Conservation (phyloP, 305 asterid species). For the Fraxinus nigra region DNA sequence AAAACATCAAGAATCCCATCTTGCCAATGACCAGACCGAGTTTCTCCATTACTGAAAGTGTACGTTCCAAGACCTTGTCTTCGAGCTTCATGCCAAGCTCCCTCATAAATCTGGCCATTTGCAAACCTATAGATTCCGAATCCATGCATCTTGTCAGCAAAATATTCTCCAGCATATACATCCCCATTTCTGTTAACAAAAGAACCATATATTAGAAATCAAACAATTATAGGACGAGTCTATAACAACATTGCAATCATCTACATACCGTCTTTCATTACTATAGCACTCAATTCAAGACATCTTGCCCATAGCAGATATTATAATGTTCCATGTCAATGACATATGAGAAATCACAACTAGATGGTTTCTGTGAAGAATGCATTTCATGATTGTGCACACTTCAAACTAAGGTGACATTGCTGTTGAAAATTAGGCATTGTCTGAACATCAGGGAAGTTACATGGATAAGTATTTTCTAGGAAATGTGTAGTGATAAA, state of each 20-base stretch:
- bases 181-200: conserved; percentile 66
- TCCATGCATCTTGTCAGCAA: conserved; percentile 93
- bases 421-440: not conserved
- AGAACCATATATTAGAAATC: not conserved
- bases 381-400: not conserved
- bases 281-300: not conserved
- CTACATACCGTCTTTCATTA: not conserved
- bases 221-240: not conserved
- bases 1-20: conserved; percentile 79
- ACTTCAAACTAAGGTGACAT: not conserved
- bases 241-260: not conserved
- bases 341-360: not conserved
- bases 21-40: conserved; percentile 91
- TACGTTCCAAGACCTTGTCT: conserved; percentile 90
- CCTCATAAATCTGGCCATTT: conserved; percentile 78
- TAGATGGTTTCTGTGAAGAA: not conserved
- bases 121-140: conserved; percentile 81
- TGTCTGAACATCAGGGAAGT: not conserved
- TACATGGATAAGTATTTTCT: not conserved
- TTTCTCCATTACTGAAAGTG: conserved; percentile 76
- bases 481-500: too few species aligned
- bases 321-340: not conserved
- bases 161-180: conserved; percentile 82
- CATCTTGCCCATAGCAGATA: not conserved
- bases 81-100: conserved; percentile 93